A percentile compares a stretch with the other conserved stretches of the same genome.
Evolutionary conservation across 371 early-diverging fungal species (phyloP).

Genomic region (Cokeromyces recurvatus): DNA sequence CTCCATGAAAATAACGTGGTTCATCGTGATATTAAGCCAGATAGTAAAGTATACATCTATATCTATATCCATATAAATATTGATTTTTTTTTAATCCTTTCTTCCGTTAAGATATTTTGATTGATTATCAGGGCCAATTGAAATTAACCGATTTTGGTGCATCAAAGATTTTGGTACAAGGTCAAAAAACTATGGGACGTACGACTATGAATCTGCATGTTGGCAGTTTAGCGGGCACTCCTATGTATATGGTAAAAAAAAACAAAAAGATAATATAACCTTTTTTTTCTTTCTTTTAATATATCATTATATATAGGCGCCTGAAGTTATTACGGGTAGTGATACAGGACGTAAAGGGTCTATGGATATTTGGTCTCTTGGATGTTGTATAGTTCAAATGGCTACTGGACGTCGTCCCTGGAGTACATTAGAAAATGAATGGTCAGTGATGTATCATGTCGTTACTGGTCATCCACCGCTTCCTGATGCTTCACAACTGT

Average conservation of each 20-base stretch:
- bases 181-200: conserved; percentile 69
- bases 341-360: conserved; percentile 71
- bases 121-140: conserved; percentile 75
- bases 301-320: too few relatives aligned
- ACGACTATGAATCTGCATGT: conserved; percentile 56
- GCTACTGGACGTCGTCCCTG: conserved; percentile 91
- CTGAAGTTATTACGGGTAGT: conserved; percentile 89
- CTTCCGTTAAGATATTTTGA: conserved; percentile 62
- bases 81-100: too few relatives aligned
- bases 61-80: too few relatives aligned
- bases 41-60: conserved; percentile 66
- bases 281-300: too few relatives aligned
- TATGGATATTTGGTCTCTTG: conserved; percentile 94
- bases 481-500: conserved; percentile 63
- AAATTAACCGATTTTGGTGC: conserved; percentile 92
- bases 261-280: not conserved
- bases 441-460: conserved; percentile 89
- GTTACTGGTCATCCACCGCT: conserved; percentile 72
- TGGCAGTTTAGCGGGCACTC: conserved; percentile 85
- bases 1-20: conserved; percentile 84
- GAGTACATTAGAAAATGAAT: conserved; percentile 89
- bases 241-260: conserved; percentile 85
- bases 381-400: conserved; percentile 95
- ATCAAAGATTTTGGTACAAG: conserved; percentile 78
- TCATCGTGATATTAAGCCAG: conserved; percentile 91